These are phyloP conservation scores for Chytridium lagenaria DNA, from an alignment of 371 early-diverging fungal species.

Conservation along the genomic window DNA sequence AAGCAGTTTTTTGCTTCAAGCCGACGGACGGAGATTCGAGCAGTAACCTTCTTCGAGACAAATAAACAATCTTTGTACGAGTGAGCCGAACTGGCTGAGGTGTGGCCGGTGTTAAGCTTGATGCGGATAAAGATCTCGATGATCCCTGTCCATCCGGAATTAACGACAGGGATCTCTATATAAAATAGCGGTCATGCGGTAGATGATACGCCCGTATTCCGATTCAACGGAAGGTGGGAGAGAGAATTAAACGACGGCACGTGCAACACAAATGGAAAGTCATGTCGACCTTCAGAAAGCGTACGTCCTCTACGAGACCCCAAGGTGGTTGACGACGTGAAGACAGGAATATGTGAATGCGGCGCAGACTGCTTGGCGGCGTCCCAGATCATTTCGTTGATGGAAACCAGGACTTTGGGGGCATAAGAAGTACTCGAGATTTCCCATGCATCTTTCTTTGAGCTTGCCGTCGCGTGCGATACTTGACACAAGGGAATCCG, in stretches of 20 bases:
- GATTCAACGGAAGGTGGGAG: constrained; percentile 4
- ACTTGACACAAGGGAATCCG: too few species aligned
- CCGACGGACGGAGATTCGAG: not conserved
- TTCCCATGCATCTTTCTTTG: too few species aligned
- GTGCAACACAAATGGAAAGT: not conserved
- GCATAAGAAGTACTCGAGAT: too few species aligned
- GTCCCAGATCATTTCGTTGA: not conserved
- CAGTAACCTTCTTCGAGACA: not conserved
- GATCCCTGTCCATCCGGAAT: not conserved
- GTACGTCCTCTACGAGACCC: not conserved
- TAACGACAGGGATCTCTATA: too few species aligned
- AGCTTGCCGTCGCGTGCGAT: too few species aligned
- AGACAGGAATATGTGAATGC: not conserved
- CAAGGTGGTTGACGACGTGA: not conserved
- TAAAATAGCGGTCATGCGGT: not conserved
- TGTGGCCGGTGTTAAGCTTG: not conserved
- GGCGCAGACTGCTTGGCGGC: not conserved
- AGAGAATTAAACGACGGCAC: not conserved
- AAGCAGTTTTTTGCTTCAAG: not conserved
- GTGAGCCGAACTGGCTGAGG: not conserved
- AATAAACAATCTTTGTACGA: not conserved
- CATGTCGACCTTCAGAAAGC: not conserved
- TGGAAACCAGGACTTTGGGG: not conserved
- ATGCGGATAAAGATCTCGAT: not conserved
- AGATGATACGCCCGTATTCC: not conserved